Percentiles rank a stretch among this genome's conserved stretches.
These are phyloP conservation scores for Lachnellula suecica DNA, from an alignment of 2,329 filamentous ascomycete genomes.

Conservation along the genomic window DNA sequence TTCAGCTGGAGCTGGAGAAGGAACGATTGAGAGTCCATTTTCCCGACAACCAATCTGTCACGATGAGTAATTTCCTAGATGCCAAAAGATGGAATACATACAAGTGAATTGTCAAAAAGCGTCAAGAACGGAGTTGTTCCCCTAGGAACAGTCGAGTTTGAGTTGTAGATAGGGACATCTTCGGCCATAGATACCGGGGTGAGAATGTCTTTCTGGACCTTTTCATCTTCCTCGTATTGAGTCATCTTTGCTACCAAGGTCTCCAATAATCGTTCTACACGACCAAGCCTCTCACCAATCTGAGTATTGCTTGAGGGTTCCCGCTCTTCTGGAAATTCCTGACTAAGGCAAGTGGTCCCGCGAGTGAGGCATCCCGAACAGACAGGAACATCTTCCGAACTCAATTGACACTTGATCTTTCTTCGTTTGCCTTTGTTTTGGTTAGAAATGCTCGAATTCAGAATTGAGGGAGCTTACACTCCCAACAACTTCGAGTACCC, in stretches of 20 bases:
- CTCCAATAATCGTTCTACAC: constrained; percentile 29
- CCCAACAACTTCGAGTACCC: constrained; percentile 58
- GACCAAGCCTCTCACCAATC: constrained; percentile 31
- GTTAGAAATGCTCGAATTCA: constrained; percentile 6
- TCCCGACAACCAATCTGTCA: constrained; percentile 27
- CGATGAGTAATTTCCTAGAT: constrained; percentile 3
- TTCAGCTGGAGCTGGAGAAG: constrained; percentile 24
- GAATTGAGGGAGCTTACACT: constrained; percentile 43
- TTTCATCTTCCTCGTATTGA: constrained; percentile 28
- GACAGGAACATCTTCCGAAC: constrained; percentile 35
- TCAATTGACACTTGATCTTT: constrained; percentile 51
- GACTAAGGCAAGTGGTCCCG: constrained; percentile 31
- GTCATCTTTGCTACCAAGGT: constrained; percentile 29
- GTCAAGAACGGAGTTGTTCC: constrained; percentile 25
- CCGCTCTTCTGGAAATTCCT: constrained; percentile 33
- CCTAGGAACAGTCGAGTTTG: constrained; percentile 12
- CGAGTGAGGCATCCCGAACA: constrained; percentile 48
- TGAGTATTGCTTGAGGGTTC: constrained; percentile 25
- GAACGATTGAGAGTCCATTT: constrained; percentile 14
- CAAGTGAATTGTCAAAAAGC: constrained; percentile 30
- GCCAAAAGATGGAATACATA: constrained; percentile 12
- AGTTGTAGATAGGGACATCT: constrained; percentile 23
- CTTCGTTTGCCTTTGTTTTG: constrained; percentile 37
- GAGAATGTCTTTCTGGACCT: constrained; percentile 23
- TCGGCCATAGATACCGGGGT: constrained; percentile 31